Evolutionary conservation across 345 rosid genomes (phyloP).

Genomic region (Barbarea vulgaris): DNA sequence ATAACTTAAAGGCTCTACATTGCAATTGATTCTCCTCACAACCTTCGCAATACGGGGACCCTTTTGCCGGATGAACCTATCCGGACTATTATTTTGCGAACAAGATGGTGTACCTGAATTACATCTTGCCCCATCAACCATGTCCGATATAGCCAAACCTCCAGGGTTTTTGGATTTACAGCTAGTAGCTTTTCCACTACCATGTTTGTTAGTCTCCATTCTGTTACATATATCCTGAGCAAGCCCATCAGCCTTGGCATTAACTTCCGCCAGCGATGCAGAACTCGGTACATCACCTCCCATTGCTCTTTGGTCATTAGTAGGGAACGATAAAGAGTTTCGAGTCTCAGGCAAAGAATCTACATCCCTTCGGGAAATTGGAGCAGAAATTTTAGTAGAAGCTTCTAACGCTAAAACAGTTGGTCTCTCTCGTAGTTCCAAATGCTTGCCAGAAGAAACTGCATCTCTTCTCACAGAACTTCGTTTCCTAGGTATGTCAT

Average conservation of each 20-base stretch:
- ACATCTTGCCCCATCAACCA: slow-evolving; percentile 46
- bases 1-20: slow-evolving; percentile 74
- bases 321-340: slow-evolving; percentile 40
- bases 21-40: slow-evolving; percentile 93
- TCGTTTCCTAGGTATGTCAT: slow-evolving; percentile 53
- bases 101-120: slow-evolving; percentile 54
- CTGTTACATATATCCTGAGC: slow-evolving; percentile 41
- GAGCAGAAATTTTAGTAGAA: slow-evolving; percentile 19
- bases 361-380: slow-evolving; percentile 37
- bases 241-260: slow-evolving; percentile 41
- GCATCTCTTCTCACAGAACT: slow-evolving; percentile 38
- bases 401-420: slow-evolving; percentile 42
- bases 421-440: slow-evolving; percentile 26
- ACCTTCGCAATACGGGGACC: slow-evolving; percentile 99
- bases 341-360: slow-evolving; percentile 43
- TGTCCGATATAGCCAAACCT: slow-evolving; percentile 43
- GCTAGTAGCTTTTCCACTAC: slow-evolving; percentile 38
- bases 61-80: slow-evolving; percentile 74
- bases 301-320: slow-evolving; percentile 41
- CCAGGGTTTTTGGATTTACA: slow-evolving; percentile 54
- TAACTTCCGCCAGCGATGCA: slow-evolving; percentile 39
- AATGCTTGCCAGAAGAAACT: slow-evolving; percentile 23
- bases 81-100: slow-evolving; percentile 69
- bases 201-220: slow-evolving; percentile 34
- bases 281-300: slow-evolving; percentile 38